Evolutionary conservation across 768 basidiomycete species (phyloP), one percentile per base, ranked within the genome.

Genomic region (Mycena belliarum): DNA sequence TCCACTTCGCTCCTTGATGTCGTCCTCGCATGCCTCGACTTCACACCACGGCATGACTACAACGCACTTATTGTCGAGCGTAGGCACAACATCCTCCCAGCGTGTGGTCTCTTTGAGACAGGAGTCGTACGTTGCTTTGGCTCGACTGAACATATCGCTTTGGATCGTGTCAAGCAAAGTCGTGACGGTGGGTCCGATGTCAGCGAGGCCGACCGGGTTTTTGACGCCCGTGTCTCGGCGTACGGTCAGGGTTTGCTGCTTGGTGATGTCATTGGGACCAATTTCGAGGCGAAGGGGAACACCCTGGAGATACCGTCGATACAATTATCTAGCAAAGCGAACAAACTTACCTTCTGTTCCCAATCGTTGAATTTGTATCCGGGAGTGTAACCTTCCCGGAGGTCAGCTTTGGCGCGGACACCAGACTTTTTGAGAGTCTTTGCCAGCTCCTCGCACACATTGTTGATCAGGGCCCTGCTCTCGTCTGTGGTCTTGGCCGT

Each of bases 351-450:
- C 85, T 96, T 93, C 75, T 98, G 89, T 78, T 99, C 97, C 95
- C 96, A 98, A 68, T 98, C 93, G 70, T 98, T 97, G 79, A 97
- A 99, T 77, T 99, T 99, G 79, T 89, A 98, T 28, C 97, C 97
- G 10, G 97, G 97, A 28, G 96, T 98, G 73, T 98, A 97, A 9
- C 91, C 94, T 4, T 98, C 97, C 57, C 96, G 79, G 60, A 95
- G 76, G 76, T 99, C 97, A 2, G 93, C 93, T 73, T 88, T 93
- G 32, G 92, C 91, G 61, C 91, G 80, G 61, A 98, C 72, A 44
- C 85, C 94, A 8, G 79, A 79, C 65, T 85, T 85, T 72, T 85
- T 82, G 61, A 99, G 76, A 23, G 76, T 82, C 69, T 80, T 77
- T 35, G 90, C 93, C 57, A 97, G 82, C 59, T 87, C 84, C 43